Evolutionary conservation across 2,329 filamentous ascomycete genomes (phyloP), one percentile per base, ranked within the genome.

Genomic region (Teratosphaeria nubilosa): DNA sequence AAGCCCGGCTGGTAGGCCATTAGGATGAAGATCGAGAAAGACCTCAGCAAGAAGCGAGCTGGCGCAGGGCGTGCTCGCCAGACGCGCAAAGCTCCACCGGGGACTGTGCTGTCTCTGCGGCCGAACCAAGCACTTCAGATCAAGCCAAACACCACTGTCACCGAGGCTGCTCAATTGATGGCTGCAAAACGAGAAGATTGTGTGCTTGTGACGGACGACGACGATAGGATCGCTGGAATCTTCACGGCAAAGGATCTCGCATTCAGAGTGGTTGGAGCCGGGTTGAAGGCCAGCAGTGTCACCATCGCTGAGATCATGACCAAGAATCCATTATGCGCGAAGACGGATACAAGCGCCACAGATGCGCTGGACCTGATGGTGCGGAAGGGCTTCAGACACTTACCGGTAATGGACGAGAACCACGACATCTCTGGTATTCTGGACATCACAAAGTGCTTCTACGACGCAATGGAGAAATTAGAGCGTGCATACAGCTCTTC

Each of bases 221-320:
- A 99, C 75, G 94, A 99, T 70, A 85, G 94, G 53, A 99, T 99
- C 76, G 90, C 94, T 51, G 94, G 94, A 77, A 99, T 99, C 73
- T 99, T 99, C 74, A 99, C 94, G 0, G 94, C 94, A 65, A 99
- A 99, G 79, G 94, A 99, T 79, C 80, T 99, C 71, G 94, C 94
- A 20, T 99, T 97, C 80, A 86, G 94, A 59, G 94, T 99, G 11
- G 92, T 99, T 27, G 94, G 92, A 58, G 85, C 86, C 58, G 94
- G 94, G 30, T 82, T 91, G 69, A 95, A 96, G 78, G 88, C 94
- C 32, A 87, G 84, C 73, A 90, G 86, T 71, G 85, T 97, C 67
- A 95, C 90, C 24, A 96, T 99, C 72, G 88, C 91, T 65, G 91
- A 97, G 72, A 99, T 99, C 74, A 99, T 99, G 94, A 99, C 94